Evolutionary conservation across 2,329 filamentous ascomycete genomes (phyloP).

Genomic region (Fusarium albidum): DNA sequence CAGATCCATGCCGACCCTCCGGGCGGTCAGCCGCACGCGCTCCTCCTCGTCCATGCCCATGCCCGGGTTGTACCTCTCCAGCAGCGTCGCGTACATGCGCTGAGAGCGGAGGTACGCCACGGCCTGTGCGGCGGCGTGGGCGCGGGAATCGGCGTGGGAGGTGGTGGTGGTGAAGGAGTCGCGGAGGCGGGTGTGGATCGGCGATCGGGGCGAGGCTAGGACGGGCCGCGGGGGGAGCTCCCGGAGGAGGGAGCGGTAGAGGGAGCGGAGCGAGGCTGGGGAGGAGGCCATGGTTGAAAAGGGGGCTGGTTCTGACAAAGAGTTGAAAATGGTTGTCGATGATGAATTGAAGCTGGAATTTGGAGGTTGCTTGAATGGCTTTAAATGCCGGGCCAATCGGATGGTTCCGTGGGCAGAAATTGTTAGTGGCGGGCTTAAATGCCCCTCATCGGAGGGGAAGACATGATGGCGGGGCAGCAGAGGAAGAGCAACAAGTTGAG

Average conservation of each 20-base stretch:
- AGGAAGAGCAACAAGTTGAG: not conserved
- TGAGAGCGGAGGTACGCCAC: slow-evolving; percentile 86
- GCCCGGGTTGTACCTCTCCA: slow-evolving; percentile 94
- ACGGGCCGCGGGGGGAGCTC: slow-evolving; percentile 80
- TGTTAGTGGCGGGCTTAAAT: slow-evolving; percentile 21
- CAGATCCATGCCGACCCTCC: slow-evolving; percentile 90
- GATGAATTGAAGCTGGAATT: slow-evolving; percentile 23
- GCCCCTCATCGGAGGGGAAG: slow-evolving; percentile 30
- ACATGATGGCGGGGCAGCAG: slow-evolving; percentile 26
- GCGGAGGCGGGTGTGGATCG: slow-evolving; percentile 46
- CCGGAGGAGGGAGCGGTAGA: slow-evolving; percentile 89
- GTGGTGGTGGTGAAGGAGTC: slow-evolving; percentile 45
- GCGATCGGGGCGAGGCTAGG: slow-evolving; percentile 66
- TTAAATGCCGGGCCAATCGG: slow-evolving; percentile 22
- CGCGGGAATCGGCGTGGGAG: slow-evolving; percentile 35
- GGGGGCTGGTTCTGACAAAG: not conserved
- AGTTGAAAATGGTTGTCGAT: slow-evolving; percentile 8
- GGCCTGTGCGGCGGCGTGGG: slow-evolving; percentile 72
- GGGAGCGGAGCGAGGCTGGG: slow-evolving; percentile 68
- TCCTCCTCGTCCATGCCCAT: slow-evolving; percentile 89
- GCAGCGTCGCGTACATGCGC: slow-evolving; percentile 78
- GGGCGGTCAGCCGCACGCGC: slow-evolving; percentile 81
- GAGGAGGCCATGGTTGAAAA: slow-evolving; percentile 44
- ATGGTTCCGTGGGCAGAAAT: slow-evolving; percentile 21
- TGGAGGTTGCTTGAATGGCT: not conserved